Conservation (phyloP, 2,329 filamentous ascomycete species). For the Elsinoe batatas region DNA sequence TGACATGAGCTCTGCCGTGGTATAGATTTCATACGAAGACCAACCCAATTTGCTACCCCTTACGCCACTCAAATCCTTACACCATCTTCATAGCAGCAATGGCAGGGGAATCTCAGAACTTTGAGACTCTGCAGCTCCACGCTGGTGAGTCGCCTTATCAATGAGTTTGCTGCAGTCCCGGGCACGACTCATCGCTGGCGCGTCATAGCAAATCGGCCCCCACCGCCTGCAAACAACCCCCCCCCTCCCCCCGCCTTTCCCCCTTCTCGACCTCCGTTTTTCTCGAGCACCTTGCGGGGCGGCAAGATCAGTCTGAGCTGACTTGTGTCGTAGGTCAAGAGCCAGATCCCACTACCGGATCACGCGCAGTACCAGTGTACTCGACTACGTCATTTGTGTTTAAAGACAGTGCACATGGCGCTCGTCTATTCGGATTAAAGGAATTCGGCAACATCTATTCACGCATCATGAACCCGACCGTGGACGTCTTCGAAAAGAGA, state of each 20-base stretch:
- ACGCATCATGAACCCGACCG: constrained; percentile 91
- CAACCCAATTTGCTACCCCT: background rate
- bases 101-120: constrained; percentile 24
- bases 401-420: constrained; percentile 92
- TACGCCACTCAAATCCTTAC: background rate
- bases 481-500: constrained; percentile 93
- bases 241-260: background rate
- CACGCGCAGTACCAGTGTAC: constrained; percentile 91
- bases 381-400: constrained; percentile 86
- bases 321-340: constrained; percentile 50
- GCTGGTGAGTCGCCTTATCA: constrained; percentile 24
- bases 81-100: background rate
- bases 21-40: background rate
- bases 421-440: constrained; percentile 90
- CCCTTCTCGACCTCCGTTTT: background rate
- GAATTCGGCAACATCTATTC: constrained; percentile 97
- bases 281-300: too few species aligned
- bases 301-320: background rate
- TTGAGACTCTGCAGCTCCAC: constrained; percentile 44
- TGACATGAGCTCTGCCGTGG: too few species aligned
- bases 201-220: background rate
- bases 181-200: background rate
- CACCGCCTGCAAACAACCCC: background rate
- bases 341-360: constrained; percentile 70
- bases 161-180: background rate